Evolutionary conservation across 768 basidiomycete genomes (phyloP), one percentile per base, ranked within the genome.

Genomic region (Lepiota brunneoincarnata): DNA sequence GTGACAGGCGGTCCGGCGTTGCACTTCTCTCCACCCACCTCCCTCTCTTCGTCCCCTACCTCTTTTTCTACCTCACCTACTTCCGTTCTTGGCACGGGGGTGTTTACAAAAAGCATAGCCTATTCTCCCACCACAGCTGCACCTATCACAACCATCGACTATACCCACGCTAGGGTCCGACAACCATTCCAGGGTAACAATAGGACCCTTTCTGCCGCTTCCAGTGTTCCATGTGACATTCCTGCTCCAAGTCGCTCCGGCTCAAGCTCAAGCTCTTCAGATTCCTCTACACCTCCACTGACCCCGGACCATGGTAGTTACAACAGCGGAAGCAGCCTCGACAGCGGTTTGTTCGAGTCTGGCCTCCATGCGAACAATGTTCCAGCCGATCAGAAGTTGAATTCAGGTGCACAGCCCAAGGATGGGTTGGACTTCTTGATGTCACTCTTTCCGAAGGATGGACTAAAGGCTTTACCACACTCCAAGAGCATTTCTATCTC

Each of bases 1-100:
- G 91, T 93, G 91, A 93, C 87, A 93, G 91, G 82, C 89, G 80
- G 84, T 76, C 80, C 81, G 86, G 82, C 89, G 91, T 75, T 77
- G 67, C 72, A 69, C 58, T 71, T 76, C 63, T 75, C 80, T 61
- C 72, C 75, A 63, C 67, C 69, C 63, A 65, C 68, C 60, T 71
- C 71, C 55, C 6, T 48, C 10, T 61, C 51, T 41, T 58, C 59
- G 15, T 71, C 72, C 64, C 69, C 73, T 20, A 49, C 57, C 26
- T 58, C 65, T 36, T 55, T 57, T 44, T 61, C 61, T 38, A 59
- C 63, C 39, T 60, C 59, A 28, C 57, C 53, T 39, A 37, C 51
- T 21, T 52, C 51, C 15, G 11, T 20, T 46, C 10, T 39, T 21
- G 44, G 45, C 53, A 41, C 39, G 39, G 48, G 46, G 26, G 38